Evolutionary conservation across 2,329 filamentous ascomycete genomes (phyloP).

Genomic region (Trichoderma sp.): DNA sequence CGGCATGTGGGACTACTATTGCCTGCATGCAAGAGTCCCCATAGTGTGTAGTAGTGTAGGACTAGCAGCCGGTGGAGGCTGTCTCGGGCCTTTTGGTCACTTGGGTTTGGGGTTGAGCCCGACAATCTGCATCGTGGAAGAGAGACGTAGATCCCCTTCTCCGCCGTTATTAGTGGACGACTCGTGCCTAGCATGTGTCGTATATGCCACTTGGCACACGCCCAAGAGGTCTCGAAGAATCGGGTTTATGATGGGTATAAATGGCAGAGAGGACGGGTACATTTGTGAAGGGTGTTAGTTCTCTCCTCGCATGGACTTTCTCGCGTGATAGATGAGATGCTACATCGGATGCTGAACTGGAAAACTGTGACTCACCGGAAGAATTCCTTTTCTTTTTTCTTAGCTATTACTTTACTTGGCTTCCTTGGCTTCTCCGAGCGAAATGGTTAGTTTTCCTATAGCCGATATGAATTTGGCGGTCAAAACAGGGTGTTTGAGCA

Average conservation of each 20-base stretch:
- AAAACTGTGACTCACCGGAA: background rate
- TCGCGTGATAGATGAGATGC: background rate
- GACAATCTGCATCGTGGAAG: constrained; percentile 6
- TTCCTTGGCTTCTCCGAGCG: background rate
- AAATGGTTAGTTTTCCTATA: background rate
- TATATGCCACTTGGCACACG: constrained; percentile 4
- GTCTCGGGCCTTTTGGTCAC: constrained; percentile 23
- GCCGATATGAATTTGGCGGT: background rate
- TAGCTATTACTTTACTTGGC: background rate
- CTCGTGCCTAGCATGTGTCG: too few relatives aligned
- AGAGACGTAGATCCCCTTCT: background rate
- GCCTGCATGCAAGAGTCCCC: constrained; percentile 8
- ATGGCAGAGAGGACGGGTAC: background rate
- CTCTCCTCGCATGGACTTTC: background rate
- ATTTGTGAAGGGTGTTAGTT: background rate
- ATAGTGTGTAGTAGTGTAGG: too few relatives aligned
- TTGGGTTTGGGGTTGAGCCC: constrained; percentile 5
- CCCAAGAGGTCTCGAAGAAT: background rate
- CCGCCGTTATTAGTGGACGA: background rate
- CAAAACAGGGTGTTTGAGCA: too few relatives aligned
- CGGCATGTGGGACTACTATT: constrained; percentile 5
- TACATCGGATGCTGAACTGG: background rate
- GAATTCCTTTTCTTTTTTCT: background rate
- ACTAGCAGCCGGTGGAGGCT: background rate
- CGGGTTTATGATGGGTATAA: too few relatives aligned